Percentiles rank a stretch among this genome's conserved stretches.
These are phyloP conservation scores for Iberis pinnata DNA, from an alignment of 345 rosid species.

Conservation along the genomic window DNA sequence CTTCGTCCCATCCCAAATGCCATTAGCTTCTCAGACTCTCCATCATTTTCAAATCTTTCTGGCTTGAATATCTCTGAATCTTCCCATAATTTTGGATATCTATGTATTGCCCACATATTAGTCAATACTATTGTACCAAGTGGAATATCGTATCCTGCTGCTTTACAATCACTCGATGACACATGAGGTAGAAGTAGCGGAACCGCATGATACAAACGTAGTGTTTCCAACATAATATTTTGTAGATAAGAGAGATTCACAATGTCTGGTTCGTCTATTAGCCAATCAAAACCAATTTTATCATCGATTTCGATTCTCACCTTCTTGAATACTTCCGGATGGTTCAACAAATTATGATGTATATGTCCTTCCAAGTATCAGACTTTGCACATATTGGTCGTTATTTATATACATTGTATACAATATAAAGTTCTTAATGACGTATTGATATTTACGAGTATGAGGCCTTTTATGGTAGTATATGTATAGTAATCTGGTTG, in stretches of 20 bases:
- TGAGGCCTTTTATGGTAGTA: constrained; percentile 42
- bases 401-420: too few relatives aligned
- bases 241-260: constrained; percentile 35
- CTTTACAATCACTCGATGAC: constrained; percentile 34
- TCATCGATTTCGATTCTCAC: constrained; percentile 33
- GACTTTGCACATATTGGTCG: constrained; percentile 10
- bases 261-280: constrained; percentile 39
- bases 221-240: constrained; percentile 33
- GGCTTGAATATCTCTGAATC: constrained; percentile 42
- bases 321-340: constrained; percentile 30
- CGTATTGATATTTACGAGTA: constrained; percentile 16
- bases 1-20: constrained; percentile 44
- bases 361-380: constrained; percentile 43
- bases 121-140: constrained; percentile 36
- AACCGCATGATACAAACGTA: constrained; percentile 37
- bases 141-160: constrained; percentile 43
- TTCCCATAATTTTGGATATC: constrained; percentile 41
- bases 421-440: too few relatives aligned
- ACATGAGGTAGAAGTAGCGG: constrained; percentile 46
- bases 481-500: constrained; percentile 44
- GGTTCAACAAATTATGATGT: constrained; percentile 39
- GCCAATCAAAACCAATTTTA: constrained; percentile 29
- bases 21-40: constrained; percentile 22
- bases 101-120: constrained; percentile 50
- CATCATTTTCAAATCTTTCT: constrained; percentile 36